Evolutionary conservation across 257 asterid genomes (phyloP).

Genomic region (Anisodus acutangulus): DNA sequence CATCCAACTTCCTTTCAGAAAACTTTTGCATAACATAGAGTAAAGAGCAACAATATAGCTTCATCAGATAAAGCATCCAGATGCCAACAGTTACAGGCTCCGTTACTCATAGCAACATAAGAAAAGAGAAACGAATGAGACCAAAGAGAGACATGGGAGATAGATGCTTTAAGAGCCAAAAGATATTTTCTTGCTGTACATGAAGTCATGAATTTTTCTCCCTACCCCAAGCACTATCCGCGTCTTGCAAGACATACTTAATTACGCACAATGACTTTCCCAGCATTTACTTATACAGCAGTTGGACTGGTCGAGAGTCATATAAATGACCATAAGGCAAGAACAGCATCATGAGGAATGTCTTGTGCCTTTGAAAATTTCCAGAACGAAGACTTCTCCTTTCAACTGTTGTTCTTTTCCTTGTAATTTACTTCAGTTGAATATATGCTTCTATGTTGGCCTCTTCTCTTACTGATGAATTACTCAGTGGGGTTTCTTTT

Average conservation of each 20-base stretch:
- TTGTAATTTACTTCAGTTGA: conserved; percentile 14
- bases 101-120: neutral
- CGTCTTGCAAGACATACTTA: conserved; percentile 2
- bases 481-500: conserved; percentile 25
- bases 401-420: neutral
- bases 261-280: neutral
- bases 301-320: neutral
- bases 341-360: neutral
- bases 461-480: neutral
- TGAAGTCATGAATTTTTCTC: neutral
- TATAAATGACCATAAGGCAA: neutral
- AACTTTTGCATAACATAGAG: neutral
- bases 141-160: neutral
- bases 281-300: neutral
- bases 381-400: neutral
- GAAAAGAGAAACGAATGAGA: neutral
- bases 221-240: neutral
- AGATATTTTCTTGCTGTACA: neutral
- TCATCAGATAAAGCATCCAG: neutral
- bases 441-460: neutral
- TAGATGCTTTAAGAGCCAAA: conserved; percentile 21
- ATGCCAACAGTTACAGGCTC: neutral
- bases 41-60: neutral
- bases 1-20: too few relatives aligned
- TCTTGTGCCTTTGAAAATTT: neutral